Evolutionary conservation across 352 stramenopile species (phyloP), one percentile per base, ranked within the genome.

Genomic region (Phytophthora citrophthora): DNA sequence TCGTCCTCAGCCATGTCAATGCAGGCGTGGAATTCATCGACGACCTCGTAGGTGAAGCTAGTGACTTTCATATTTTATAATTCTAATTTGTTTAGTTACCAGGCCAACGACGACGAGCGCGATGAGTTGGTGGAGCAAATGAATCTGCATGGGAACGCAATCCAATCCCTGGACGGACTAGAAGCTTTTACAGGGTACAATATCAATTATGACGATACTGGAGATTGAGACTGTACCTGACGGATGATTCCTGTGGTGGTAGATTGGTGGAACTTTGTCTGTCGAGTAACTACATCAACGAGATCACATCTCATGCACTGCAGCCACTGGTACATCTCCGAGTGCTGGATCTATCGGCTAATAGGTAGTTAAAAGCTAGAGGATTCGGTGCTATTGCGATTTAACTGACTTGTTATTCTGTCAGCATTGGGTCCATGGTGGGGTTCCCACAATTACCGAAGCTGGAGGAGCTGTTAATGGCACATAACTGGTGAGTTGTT

Each of bases 231-330:
- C 38, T 27, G 47, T 20, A 20, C 20, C 46, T 64, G 13, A 46
- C 15, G 36, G 15, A 39, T 56, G 5, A 26, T 60, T 23, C 54
- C 5, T 34, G 3, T 49, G n/a, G 11, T 18, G 9, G 48, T 48
- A 85, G 72, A 31, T 59, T 94, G 8, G 64, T 78, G 10, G 86
- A 94, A 56, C 74, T 93, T 16, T 95, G 83, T 66, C 68, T 95
- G n/a, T 93, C 85, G 1, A 93, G 84, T 56, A 94, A 93, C 53
- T 80, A 49, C 52, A 86, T 94, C n/a, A 68, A 93, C 74, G 81
- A 89, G 32, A 67, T 90, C n/a, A 81, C 76, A 11, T 89, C 89
- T 43, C 64, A 81, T 20, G 72, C 82, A 11, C 58, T 95, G 38
- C 76, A 90, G 52, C 79, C 77, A 16, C 64, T 95, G 5, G 68